phyloP scores from a whole-genome alignment of 2,329 filamentous ascomycete genomes.

The Nothomitra cinnamomea region DNA sequence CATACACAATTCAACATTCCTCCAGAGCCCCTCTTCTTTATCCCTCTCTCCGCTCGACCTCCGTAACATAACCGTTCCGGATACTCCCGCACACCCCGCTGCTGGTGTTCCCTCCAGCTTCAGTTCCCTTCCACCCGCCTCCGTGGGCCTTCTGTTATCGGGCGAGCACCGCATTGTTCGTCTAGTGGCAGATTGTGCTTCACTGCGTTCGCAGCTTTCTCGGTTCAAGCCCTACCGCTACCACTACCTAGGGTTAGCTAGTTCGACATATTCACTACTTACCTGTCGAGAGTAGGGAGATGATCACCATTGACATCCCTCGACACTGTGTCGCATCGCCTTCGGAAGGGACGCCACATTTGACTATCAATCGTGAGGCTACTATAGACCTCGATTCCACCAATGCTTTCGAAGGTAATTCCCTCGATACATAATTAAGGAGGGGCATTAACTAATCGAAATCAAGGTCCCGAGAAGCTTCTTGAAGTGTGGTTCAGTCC shows the following conservation, averaged over 20 bases:
- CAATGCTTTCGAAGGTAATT: slow-evolving; percentile 82
- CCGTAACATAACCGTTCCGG: slow-evolving; percentile 64
- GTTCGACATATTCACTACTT: not conserved
- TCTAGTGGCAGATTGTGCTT: slow-evolving; percentile 97
- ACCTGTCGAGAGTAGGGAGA: slow-evolving; percentile 30
- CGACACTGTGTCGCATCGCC: slow-evolving; percentile 69
- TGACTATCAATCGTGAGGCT: slow-evolving; percentile 94
- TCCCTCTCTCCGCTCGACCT: slow-evolving; percentile 69
- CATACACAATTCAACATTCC: slow-evolving; percentile 65
- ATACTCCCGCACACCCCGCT: slow-evolving; percentile 44
- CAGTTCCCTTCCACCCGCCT: slow-evolving; percentile 39
- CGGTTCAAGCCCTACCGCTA: not conserved
- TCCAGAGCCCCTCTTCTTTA: slow-evolving; percentile 63
- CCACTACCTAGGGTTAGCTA: not conserved
- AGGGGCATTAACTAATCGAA: not conserved
- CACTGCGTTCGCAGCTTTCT: slow-evolving; percentile 26
- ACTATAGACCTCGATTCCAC: slow-evolving; percentile 82
- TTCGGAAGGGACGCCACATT: slow-evolving; percentile 65
- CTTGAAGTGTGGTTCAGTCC: slow-evolving; percentile 96
- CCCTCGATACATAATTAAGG: not conserved
- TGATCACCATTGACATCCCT: slow-evolving; percentile 71
- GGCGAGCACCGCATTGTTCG: slow-evolving; percentile 85
- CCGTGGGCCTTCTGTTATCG: slow-evolving; percentile 93
- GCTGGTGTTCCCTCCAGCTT: slow-evolving; percentile 84
- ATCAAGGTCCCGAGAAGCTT: slow-evolving; percentile 76